Evolutionary conservation across 768 basidiomycete genomes (phyloP).

Genomic region (Tricholomella constricta): DNA sequence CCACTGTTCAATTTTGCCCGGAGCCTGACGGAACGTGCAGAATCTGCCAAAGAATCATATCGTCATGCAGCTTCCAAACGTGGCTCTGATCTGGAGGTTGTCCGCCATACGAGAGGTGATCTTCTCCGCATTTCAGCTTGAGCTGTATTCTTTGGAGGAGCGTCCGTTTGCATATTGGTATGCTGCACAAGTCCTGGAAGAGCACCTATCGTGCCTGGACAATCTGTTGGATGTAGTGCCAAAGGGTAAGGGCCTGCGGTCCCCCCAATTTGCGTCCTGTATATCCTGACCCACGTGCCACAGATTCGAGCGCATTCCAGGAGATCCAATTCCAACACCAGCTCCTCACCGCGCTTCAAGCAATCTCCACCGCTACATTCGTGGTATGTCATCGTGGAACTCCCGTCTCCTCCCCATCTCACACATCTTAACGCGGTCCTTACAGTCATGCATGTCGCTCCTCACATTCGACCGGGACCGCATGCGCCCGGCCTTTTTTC

Average conservation of each 20-base stretch:
- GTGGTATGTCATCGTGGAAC: constrained; percentile 39
- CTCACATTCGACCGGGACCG: constrained; percentile 51
- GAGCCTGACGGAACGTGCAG: constrained; percentile 20
- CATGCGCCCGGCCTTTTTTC: constrained; percentile 56
- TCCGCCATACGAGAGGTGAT: constrained; percentile 65
- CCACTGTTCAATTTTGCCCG: constrained; percentile 6
- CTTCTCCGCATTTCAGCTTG: constrained; percentile 75
- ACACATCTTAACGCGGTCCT: background rate
- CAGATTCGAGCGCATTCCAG: constrained; percentile 40
- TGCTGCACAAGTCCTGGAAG: constrained; percentile 53
- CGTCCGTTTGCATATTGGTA: constrained; percentile 80
- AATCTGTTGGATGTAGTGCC: constrained; percentile 40
- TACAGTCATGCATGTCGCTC: constrained; percentile 50
- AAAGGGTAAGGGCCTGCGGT: constrained; percentile 32
- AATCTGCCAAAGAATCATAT: constrained; percentile 35
- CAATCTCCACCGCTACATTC: constrained; percentile 55
- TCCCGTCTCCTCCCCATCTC: background rate
- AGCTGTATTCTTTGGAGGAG: constrained; percentile 70
- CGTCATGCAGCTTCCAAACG: constrained; percentile 44
- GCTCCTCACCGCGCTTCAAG: constrained; percentile 60
- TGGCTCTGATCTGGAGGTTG: constrained; percentile 60
- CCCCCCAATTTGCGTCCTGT: background rate
- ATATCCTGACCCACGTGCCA: background rate
- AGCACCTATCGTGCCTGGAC: constrained; percentile 57
- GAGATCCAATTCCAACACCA: constrained; percentile 54